These are phyloP conservation scores for Ceratocystis harringtonii DNA, from an alignment of 2,329 filamentous ascomycete species.

Conservation along the genomic window DNA sequence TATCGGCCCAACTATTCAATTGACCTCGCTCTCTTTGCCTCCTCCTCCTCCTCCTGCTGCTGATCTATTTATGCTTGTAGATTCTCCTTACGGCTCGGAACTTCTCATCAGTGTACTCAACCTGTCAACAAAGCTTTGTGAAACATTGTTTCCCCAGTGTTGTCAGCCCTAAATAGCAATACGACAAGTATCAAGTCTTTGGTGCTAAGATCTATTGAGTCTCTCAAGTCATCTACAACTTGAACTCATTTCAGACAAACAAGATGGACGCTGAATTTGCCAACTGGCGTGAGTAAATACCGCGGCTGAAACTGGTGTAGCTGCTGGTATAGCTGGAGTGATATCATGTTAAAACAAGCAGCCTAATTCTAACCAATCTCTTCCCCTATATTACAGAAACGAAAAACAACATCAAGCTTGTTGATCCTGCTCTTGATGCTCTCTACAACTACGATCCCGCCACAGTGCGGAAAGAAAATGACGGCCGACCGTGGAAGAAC, in stretches of 20 bases:
- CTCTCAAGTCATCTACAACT: not conserved
- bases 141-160: no score
- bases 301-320: not conserved
- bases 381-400: constrained; percentile 45
- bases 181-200: no score
- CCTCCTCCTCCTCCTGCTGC: no score
- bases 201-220: not conserved
- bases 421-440: constrained; percentile 76
- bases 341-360: not conserved
- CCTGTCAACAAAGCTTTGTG: no score
- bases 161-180: no score
- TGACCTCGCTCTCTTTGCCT: no score
- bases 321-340: not conserved
- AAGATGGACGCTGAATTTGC: not conserved
- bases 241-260: not conserved
- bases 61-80: no score
- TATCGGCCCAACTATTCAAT: no score
- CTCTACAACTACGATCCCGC: constrained; percentile 69
- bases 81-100: no score
- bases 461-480: constrained; percentile 39
- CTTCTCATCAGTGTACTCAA: no score
- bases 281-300: not conserved
- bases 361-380: not conserved
- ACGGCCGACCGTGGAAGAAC: constrained; percentile 58
- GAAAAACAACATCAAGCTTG: constrained; percentile 69